Conservation (phyloP, 257 asterid species). For the Buddleja alternifolia region DNA sequence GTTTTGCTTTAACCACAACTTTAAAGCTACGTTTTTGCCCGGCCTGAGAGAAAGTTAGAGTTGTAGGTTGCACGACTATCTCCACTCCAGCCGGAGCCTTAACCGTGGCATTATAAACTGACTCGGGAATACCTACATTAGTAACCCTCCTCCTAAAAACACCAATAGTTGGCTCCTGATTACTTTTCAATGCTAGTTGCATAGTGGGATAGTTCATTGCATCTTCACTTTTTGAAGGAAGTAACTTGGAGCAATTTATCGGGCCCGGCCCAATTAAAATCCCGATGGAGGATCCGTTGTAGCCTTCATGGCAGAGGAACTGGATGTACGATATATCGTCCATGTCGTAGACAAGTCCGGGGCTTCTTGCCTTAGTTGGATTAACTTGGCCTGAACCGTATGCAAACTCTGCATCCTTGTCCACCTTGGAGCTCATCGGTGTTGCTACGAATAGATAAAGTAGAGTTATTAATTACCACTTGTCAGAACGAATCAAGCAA, state of each 20-base stretch:
- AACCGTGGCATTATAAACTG: conserved; percentile 68
- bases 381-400: conserved; percentile 85
- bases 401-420: conserved; percentile 77
- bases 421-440: conserved; percentile 61
- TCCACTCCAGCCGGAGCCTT: conserved; percentile 70
- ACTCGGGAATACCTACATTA: conserved; percentile 61
- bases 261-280: conserved; percentile 43
- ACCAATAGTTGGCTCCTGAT: conserved; percentile 55
- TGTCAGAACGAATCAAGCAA: too few species aligned
- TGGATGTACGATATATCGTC: conserved; percentile 68
- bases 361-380: conserved; percentile 70
- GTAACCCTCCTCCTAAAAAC: conserved; percentile 70
- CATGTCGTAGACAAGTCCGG: conserved; percentile 86
- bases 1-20: conserved; percentile 77
- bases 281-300: conserved; percentile 54
- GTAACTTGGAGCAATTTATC: conserved; percentile 68
- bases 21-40: conserved; percentile 62
- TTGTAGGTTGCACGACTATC: conserved; percentile 63
- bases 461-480: too few species aligned
- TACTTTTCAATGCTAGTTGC: conserved; percentile 63
- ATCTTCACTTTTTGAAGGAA: conserved; percentile 69
- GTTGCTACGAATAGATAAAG: conserved; percentile 73
- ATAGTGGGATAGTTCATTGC: conserved; percentile 89
- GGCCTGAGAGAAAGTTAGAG: conserved; percentile 49
- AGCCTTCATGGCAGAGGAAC: conserved; percentile 84